A percentile compares a stretch with the other conserved stretches of the same genome.
Conservation (phyloP, 805 yeast genomes). For the Wickerhamiella cacticola region DNA sequence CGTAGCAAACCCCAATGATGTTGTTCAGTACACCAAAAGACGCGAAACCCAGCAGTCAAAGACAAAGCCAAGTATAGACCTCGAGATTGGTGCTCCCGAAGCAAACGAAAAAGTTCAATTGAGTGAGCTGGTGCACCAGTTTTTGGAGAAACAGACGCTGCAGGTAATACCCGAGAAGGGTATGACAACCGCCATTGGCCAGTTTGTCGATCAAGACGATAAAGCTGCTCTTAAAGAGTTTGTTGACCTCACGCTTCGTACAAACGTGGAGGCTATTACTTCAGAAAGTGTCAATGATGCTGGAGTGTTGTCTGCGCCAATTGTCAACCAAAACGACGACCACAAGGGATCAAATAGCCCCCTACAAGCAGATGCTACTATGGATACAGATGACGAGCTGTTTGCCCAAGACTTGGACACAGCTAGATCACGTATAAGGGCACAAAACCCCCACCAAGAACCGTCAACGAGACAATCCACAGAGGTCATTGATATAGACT, state of each 20-base stretch:
- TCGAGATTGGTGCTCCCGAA: constrained; percentile 1
- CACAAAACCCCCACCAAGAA: too few species aligned
- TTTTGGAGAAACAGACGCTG: constrained; percentile 50
- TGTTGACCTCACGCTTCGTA: constrained; percentile 23
- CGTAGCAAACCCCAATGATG: constrained; percentile 85
- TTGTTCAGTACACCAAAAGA: constrained; percentile 53
- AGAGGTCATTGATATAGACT: background rate
- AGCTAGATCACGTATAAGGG: background rate
- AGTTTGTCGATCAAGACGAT: constrained; percentile 73
- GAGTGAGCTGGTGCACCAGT: constrained; percentile 50
- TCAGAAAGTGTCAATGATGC: constrained; percentile 4
- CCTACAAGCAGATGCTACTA: background rate
- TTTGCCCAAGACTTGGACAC: background rate
- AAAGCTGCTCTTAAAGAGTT: constrained; percentile 47
- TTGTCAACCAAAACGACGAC: constrained; percentile 20
- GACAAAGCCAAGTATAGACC: constrained; percentile 9
- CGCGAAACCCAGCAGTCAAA: constrained; percentile 17
- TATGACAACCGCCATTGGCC: constrained; percentile 56
- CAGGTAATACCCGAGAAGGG: constrained; percentile 65
- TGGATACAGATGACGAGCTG: background rate
- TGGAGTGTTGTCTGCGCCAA: constrained; percentile 14
- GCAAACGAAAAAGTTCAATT: constrained; percentile 35
- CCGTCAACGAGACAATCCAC: background rate
- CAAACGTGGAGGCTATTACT: background rate
- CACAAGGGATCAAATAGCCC: too few species aligned